Conservation (phyloP, 1,139 yeast species). For the Blastobotrys aristatus region DNA sequence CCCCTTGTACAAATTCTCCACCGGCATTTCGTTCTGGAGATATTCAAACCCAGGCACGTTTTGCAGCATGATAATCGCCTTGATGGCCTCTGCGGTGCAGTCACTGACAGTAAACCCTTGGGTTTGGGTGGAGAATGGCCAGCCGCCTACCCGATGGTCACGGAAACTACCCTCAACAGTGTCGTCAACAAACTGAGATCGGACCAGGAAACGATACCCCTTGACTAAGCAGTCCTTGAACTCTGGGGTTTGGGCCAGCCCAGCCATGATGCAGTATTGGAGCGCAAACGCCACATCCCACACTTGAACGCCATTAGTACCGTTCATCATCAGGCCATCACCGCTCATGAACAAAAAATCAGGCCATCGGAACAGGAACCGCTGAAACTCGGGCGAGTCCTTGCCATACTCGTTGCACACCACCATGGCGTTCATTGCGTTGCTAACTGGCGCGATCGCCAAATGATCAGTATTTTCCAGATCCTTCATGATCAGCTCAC, state of each 20-base stretch:
- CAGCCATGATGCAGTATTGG: slow-evolving; percentile 77
- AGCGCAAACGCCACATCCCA: slow-evolving; percentile 95
- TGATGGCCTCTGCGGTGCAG: slow-evolving; percentile 93
- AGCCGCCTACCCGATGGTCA: slow-evolving; percentile 84
- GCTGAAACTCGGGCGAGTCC: slow-evolving; percentile 55
- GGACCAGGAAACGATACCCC: slow-evolving; percentile 66
- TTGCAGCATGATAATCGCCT: slow-evolving; percentile 89
- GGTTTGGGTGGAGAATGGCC: slow-evolving; percentile 94
- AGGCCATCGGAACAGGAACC: slow-evolving; percentile 55
- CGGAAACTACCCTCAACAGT: slow-evolving; percentile 76
- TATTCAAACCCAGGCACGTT: slow-evolving; percentile 47
- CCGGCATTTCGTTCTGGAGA: slow-evolving; percentile 48
- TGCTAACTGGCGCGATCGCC: slow-evolving; percentile 92
- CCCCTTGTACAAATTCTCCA: slow-evolving; percentile 55
- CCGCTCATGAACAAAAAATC: slow-evolving; percentile 83
- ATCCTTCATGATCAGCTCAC: slow-evolving; percentile 68
- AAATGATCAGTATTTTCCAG: slow-evolving; percentile 70
- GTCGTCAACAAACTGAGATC: slow-evolving; percentile 81
- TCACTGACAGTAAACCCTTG: slow-evolving; percentile 97
- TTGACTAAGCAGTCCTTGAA: slow-evolving; percentile 57
- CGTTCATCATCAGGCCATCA: slow-evolving; percentile 90
- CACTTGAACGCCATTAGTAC: slow-evolving; percentile 95
- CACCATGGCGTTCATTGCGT: slow-evolving; percentile 76
- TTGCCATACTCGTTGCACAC: slow-evolving; percentile 64
- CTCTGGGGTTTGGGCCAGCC: slow-evolving; percentile 65